phyloP scores from a whole-genome alignment of 2,329 filamentous ascomycete genomes.

The Chrysoporthe austroafricana region DNA sequence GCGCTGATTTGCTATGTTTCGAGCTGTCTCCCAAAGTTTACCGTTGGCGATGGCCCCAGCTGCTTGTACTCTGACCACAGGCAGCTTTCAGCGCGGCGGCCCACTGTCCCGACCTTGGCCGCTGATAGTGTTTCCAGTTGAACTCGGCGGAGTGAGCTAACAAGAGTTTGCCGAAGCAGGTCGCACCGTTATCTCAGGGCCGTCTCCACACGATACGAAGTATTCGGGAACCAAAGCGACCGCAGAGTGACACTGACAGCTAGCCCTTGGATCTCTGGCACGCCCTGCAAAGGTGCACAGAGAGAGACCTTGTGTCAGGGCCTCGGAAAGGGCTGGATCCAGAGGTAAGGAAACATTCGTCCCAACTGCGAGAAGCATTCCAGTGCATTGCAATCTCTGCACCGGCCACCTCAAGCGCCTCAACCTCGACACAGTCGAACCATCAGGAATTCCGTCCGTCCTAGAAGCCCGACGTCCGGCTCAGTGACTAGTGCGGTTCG shows the following conservation, averaged over 20 bases:
- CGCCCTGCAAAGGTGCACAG: conserved; percentile 20
- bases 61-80: conserved; percentile 19
- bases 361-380: conserved; percentile 28
- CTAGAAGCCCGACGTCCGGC: conserved; percentile 23
- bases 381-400: conserved; percentile 27
- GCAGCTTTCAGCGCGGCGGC: conserved; percentile 14
- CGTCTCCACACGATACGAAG: conserved; percentile 15
- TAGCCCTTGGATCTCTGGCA: conserved; percentile 19
- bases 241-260: conserved; percentile 22
- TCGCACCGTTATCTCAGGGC: conserved; percentile 12
- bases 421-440: conserved; percentile 15
- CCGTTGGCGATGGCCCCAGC: conserved; percentile 17
- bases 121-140: background rate
- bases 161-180: conserved; percentile 9
- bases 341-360: conserved; percentile 29
- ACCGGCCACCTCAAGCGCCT: conserved; percentile 11
- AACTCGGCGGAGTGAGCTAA: background rate
- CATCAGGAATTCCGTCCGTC: background rate
- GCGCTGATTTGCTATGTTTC: conserved; percentile 25
- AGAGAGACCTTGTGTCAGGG: conserved; percentile 20
- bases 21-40: conserved; percentile 21
- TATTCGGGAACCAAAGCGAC: conserved; percentile 24
- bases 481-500: conserved; percentile 25
- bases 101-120: conserved; percentile 17
- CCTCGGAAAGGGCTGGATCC: conserved; percentile 20